phyloP scores from a whole-genome alignment of 164 flowering plant genomes.

The Dillenia suffruticosa region DNA sequence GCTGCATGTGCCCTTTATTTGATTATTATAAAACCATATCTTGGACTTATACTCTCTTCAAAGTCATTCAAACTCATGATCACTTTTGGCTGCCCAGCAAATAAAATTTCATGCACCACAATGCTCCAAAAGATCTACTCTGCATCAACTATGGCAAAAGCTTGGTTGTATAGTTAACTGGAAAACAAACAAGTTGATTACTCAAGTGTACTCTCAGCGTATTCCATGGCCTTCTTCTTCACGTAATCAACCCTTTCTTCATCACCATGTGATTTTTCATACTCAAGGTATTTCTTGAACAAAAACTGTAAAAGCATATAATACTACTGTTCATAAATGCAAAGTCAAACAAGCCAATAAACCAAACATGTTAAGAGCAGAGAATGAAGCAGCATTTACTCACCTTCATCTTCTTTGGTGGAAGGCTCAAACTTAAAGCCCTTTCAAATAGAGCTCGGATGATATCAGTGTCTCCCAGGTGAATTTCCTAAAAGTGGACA shows the following conservation, averaged over 20 bases:
- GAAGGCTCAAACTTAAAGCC: constrained; percentile 68
- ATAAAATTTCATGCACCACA: too few relatives aligned
- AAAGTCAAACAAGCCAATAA: background rate
- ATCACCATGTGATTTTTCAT: constrained; percentile 71
- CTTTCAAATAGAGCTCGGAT: constrained; percentile 83
- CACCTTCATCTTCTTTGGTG: constrained; percentile 84
- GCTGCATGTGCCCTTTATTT: too few relatives aligned
- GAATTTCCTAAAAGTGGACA: constrained; percentile 56
- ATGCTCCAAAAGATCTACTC: too few relatives aligned
- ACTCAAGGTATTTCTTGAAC: constrained; percentile 77
- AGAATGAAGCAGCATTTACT: background rate
- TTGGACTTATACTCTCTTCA: too few relatives aligned
- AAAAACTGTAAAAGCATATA: constrained; percentile 53
- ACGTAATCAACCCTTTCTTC: constrained; percentile 66
- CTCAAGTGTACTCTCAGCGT: constrained; percentile 37
- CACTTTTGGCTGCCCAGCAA: too few relatives aligned
- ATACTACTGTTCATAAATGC: background rate
- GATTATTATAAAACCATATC: too few relatives aligned
- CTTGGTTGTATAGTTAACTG: too few relatives aligned
- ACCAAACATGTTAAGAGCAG: background rate
- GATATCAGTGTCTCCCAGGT: constrained; percentile 60
- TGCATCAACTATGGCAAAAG: too few relatives aligned
- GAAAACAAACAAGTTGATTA: too few relatives aligned
- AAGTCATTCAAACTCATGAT: too few relatives aligned
- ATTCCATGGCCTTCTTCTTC: constrained; percentile 78